Evolutionary conservation across 208 protist genomes (phyloP).

Genomic region (Wallacemonas collosoma): DNA sequence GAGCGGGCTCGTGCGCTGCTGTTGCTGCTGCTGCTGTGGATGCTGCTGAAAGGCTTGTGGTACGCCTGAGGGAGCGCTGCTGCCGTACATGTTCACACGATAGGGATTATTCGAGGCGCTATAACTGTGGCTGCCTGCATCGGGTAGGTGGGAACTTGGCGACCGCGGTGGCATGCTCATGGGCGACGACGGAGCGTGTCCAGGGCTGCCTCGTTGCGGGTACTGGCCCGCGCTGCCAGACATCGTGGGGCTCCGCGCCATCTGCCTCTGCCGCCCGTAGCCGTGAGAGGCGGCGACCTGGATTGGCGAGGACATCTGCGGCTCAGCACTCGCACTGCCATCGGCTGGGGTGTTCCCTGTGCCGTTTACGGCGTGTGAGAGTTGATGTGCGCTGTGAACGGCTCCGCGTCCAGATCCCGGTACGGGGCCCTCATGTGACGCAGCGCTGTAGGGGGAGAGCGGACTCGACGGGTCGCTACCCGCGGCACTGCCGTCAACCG

Average conservation of each 20-base stretch:
- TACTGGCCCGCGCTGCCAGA: slow-evolving; percentile 16
- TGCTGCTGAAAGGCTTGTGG: neutral
- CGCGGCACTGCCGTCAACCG: neutral
- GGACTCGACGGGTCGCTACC: slow-evolving; percentile 16
- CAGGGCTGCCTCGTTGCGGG: slow-evolving; percentile 22
- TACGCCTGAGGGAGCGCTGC: slow-evolving; percentile 18
- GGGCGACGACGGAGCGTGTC: slow-evolving; percentile 24
- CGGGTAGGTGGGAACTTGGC: slow-evolving; percentile 19
- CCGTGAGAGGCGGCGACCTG: slow-evolving; percentile 7
- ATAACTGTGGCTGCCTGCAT: slow-evolving; percentile 18
- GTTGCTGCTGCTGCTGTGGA: slow-evolving; percentile 10
- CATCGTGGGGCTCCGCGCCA: slow-evolving; percentile 29
- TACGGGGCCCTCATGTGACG: neutral
- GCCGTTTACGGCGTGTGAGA: neutral
- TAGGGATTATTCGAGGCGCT: slow-evolving; percentile 34
- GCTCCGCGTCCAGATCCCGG: neutral
- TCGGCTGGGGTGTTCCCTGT: neutral
- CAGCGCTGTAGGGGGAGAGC: neutral
- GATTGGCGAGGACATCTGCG: slow-evolving; percentile 12
- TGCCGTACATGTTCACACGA: slow-evolving; percentile 17
- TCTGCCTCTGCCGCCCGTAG: slow-evolving; percentile 18
- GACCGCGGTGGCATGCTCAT: slow-evolving; percentile 31
- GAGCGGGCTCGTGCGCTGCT: slow-evolving; percentile 19
- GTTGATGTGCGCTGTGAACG: slow-evolving; percentile 12
- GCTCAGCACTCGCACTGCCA: neutral